phyloP scores from a whole-genome alignment of 192 early-diverging fungal species.

The Irineochytrium annulatum region DNA sequence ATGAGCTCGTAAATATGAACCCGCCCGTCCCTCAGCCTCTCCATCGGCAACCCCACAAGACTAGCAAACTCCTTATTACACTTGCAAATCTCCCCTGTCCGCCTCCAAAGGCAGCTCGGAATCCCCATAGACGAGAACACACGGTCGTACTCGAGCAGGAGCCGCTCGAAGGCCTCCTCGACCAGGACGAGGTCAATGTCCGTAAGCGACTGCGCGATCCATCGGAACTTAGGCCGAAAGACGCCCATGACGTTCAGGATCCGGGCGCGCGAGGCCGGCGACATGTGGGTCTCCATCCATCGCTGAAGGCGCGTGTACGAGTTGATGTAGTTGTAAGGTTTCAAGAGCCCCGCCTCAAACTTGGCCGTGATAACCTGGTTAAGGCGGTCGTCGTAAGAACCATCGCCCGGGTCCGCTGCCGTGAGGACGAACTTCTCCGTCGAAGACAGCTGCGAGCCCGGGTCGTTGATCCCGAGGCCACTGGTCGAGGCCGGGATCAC shows the following conservation, averaged over 20 bases:
- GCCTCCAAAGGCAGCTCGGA: slow-evolving; percentile 91
- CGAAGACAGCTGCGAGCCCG: slow-evolving; percentile 34
- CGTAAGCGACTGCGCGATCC: slow-evolving; percentile 81
- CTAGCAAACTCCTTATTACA: slow-evolving; percentile 92
- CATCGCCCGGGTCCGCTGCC: slow-evolving; percentile 86
- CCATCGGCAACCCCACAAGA: slow-evolving; percentile 78
- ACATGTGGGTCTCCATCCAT: slow-evolving; percentile 88
- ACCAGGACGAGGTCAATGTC: slow-evolving; percentile 93
- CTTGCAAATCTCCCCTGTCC: slow-evolving; percentile 95
- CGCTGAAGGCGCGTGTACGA: slow-evolving; percentile 82
- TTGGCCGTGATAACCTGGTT: slow-evolving; percentile 92
- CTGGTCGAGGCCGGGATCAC: slow-evolving; percentile 4
- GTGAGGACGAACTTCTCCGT: slow-evolving; percentile 87
- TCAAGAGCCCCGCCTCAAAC: slow-evolving; percentile 90
- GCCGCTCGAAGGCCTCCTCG: slow-evolving; percentile 92
- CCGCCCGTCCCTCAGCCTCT: slow-evolving; percentile 71
- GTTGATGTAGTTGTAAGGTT: slow-evolving; percentile 95
- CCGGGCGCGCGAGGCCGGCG: slow-evolving; percentile 63
- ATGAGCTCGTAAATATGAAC: slow-evolving; percentile 61
- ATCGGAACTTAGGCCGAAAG: slow-evolving; percentile 85
- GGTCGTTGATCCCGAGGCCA: slow-evolving; percentile 6
- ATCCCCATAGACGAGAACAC: slow-evolving; percentile 94
- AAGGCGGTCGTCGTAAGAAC: slow-evolving; percentile 80
- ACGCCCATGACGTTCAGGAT: slow-evolving; percentile 84
- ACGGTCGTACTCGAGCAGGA: slow-evolving; percentile 92